Evolutionary conservation across 345 rosid species (phyloP), one percentile per base, ranked within the genome.

Genomic region (Geranium rotundifolium): DNA sequence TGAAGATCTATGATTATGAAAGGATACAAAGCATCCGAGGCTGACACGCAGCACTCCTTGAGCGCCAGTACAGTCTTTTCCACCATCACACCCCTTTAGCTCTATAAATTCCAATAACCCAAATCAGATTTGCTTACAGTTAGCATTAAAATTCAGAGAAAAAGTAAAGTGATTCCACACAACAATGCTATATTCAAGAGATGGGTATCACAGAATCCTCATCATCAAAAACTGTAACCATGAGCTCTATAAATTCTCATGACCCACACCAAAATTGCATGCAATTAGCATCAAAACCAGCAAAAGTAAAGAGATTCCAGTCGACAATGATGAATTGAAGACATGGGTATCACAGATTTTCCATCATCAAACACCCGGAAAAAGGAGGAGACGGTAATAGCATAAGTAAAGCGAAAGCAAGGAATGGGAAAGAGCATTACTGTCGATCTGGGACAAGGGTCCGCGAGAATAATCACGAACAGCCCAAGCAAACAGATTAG

Each of bases 21-120:
- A 88, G 98, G 98, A 92, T 87, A 89, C 91, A 75, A 85, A 89
- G 72, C 98, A 92, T 74, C 98, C 96, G 75, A 92, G 76, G 91
- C 98, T 92, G 59, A 92, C 93, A 1, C 98, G 86, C 65, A 87
- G 81, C 69, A 92, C 98, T 57, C 95, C 96, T 74, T 89, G 91
- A 0, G 96, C 84, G 5, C 98, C 98, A 49, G 83, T 82, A 76
- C 98, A 92, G 64, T 88, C 82, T n/a, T 63, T 72, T 63, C 82
- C 85, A 57, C 88, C 91, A 70, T 76, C 76, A 72, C 98, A 92
- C 13, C 81, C 78, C 68, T 76, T 80, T 61, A 92, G 80, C 66
- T 46, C 96, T 92, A 86, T 80, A 64, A 50, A 31, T 56, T 17
- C 15, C 17, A 17, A 56, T 13, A 30, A 31, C 62, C 30, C 15